These are phyloP conservation scores for Ophiostoma montium DNA, from an alignment of 2,329 filamentous ascomycete species.

Conservation along the genomic window DNA sequence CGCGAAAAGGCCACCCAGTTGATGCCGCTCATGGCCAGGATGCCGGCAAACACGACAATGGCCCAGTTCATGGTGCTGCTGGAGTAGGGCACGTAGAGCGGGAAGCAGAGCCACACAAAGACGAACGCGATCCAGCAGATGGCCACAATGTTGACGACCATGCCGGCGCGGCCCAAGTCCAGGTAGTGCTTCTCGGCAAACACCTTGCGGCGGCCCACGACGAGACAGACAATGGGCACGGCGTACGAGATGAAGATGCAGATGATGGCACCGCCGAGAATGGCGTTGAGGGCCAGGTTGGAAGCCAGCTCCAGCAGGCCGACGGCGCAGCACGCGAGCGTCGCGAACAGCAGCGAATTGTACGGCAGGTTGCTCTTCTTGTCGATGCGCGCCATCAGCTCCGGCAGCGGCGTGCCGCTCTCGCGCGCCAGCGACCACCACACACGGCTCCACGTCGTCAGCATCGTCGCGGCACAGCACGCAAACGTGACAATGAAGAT, in stretches of 20 bases:
- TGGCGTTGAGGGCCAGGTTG: constrained; percentile 3
- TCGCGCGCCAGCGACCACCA: constrained; percentile 4
- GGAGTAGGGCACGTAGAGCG: not conserved
- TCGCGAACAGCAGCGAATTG: not conserved
- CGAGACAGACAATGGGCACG: not conserved
- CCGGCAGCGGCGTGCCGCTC: not conserved
- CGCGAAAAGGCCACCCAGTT: constrained; percentile 4
- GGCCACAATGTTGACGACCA: not conserved
- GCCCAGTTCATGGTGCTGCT: constrained; percentile 5
- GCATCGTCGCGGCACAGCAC: not conserved
- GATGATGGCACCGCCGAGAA: constrained; percentile 4
- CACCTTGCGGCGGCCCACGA: not conserved
- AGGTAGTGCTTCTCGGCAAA: not conserved
- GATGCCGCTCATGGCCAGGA: not conserved
- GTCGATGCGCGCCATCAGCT: not conserved
- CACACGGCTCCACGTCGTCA: constrained; percentile 4
- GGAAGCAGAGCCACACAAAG: constrained; percentile 5
- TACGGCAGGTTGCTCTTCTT: not conserved
- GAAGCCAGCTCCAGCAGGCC: constrained; percentile 1
- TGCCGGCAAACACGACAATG: constrained; percentile 1
- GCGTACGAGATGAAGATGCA: constrained; percentile 4
- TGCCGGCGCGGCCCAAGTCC: not conserved
- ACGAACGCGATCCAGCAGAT: constrained; percentile 2
- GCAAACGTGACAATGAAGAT: not conserved
- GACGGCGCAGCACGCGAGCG: not conserved